Evolutionary conservation across 1,139 yeast genomes (phyloP), one percentile per base, ranked within the genome.

Genomic region (Pichia sp.): DNA sequence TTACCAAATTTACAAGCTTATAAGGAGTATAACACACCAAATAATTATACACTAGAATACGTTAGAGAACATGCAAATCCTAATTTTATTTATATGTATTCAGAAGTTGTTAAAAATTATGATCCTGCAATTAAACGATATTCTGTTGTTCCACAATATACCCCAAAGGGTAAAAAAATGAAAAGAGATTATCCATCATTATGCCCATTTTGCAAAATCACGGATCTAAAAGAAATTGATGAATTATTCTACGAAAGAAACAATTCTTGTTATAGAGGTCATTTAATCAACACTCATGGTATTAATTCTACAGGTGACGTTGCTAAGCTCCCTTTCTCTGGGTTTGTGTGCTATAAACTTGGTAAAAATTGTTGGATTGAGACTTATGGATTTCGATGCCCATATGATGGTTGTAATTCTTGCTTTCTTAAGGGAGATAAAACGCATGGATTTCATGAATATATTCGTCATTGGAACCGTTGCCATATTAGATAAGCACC

Each of bases 211-310:
- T 53, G 56, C 42, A 51, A 51, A 30, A 45, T 53, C 1, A 29
- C 52, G 3, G 50, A 49, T 1, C 9, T 39, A 3, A 31, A 30
- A 29, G 27, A 22, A 2, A 45, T 53, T 29, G 56, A 53, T 42
- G 47, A 50, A 0, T 29, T 53, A 16, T 56, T 56, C 33, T 56
- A 53, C 39, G 57, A 56, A 29, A 45, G 59, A 25, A 56, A 56
- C 13, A 56, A 56, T 31, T 54, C 58, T 13, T 56, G 58, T 11
- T 56, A 56, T 30, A 48, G 59, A 27, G 59, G 59, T 14, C 59
- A 56, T 47, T 41, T 56, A 5, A 53, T 56, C 19, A 56, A 56
- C 25, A 56, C 59, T 1, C 59, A 56, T 42, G 59, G 59, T 5
- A 49, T 56, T 18, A 53, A 47, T 30, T 51, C 56, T 2, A 42